Conservation (phyloP, 2,329 filamentous ascomycete species). For the Orbilia javanica region DNA sequence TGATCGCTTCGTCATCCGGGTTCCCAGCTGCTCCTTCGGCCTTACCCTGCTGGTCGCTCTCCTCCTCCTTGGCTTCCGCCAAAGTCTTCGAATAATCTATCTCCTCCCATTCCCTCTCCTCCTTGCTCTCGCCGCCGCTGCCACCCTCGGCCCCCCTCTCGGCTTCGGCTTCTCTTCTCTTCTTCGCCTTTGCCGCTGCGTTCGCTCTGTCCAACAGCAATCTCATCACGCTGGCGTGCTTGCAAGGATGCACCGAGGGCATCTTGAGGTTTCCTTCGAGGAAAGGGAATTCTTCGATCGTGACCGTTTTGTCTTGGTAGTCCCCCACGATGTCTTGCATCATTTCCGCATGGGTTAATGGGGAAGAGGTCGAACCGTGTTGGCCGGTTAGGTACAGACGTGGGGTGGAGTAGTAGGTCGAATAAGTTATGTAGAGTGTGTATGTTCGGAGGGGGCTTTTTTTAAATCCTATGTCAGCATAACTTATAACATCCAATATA, state of each 20-base stretch:
- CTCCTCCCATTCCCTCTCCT: conserved; percentile 75
- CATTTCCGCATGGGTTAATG: conserved; percentile 87
- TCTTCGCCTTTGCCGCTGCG: conserved; percentile 86
- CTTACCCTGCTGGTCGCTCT: conserved; percentile 50
- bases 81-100: conserved; percentile 65
- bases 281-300: conserved; percentile 96
- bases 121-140: conserved; percentile 63
- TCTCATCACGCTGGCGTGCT: conserved; percentile 98
- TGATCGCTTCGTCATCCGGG: conserved; percentile 53
- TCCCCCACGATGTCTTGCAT: conserved; percentile 97
- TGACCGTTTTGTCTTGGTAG: conserved; percentile 99
- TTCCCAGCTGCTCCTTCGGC: conserved; percentile 47
- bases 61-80: conserved; percentile 52
- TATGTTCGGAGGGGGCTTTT: conserved; percentile 87
- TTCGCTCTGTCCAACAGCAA: conserved; percentile 94
- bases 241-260: conserved; percentile 96
- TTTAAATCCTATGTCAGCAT: conserved; percentile 32
- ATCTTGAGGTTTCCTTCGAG: conserved; percentile 93
- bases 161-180: conserved; percentile 63
- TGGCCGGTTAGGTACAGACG: conserved; percentile 96
- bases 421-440: conserved; percentile 98
- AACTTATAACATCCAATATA: background rate
- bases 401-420: conserved; percentile 94
- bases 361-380: conserved; percentile 73
- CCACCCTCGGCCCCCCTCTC: conserved; percentile 37